phyloP scores from a whole-genome alignment of 2,329 filamentous ascomycete species.

The Hyphodiscus sp. region DNA sequence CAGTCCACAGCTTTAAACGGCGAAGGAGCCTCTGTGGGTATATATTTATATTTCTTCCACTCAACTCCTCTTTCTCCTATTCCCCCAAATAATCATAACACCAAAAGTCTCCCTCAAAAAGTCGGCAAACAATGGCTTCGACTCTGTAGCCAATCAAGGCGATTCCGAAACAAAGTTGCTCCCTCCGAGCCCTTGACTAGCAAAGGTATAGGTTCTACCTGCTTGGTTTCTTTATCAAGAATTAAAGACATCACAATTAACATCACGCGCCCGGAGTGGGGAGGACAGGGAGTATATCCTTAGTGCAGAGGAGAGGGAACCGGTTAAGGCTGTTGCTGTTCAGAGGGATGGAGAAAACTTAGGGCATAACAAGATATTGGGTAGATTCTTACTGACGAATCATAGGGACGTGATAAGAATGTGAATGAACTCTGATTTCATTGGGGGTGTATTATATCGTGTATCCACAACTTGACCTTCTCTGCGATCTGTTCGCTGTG shows the following conservation, averaged over 20 bases:
- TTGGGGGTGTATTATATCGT: constrained; percentile 15
- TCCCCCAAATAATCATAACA: neutral
- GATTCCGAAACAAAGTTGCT: constrained; percentile 47
- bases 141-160: constrained; percentile 37
- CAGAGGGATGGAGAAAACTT: too few relatives aligned
- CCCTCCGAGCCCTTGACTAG: constrained; percentile 46
- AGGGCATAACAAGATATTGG: too few relatives aligned
- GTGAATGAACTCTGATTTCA: neutral
- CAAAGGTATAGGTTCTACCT: constrained; percentile 36
- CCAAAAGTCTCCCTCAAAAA: neutral
- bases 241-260: neutral
- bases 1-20: neutral
- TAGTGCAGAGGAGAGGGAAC: too few relatives aligned
- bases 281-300: too few relatives aligned
- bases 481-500: constrained; percentile 44
- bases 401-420: neutral
- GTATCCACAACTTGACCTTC: constrained; percentile 36
- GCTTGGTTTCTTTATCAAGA: neutral
- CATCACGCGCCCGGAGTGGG: constrained; percentile 37
- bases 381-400: too few relatives aligned
- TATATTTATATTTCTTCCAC: neutral
- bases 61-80: neutral
- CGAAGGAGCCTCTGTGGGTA: neutral
- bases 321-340: too few relatives aligned
- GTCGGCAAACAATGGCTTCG: neutral